Evolutionary conservation across 768 basidiomycete species (phyloP), one percentile per base, ranked within the genome.

Genomic region (Paxillus rubicundulus): DNA sequence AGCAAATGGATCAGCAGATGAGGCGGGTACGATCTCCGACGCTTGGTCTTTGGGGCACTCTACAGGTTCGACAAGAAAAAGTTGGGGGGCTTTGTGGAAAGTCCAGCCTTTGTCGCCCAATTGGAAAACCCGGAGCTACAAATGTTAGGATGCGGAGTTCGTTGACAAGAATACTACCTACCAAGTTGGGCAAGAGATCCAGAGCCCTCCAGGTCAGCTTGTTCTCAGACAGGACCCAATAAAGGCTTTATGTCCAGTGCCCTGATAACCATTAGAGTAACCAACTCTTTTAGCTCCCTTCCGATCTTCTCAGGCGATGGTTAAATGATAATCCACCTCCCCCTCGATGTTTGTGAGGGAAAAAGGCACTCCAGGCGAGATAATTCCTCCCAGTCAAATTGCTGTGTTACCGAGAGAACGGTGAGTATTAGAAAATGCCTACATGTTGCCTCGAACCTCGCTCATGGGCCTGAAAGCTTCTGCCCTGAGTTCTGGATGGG

Each of bases 1-100:
- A 53, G 61, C 41, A 60, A 56, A 63, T 64, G 54, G 56, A 33
- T 60, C 36, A 53, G 61, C 41, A 60, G 58, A 63, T 64, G 54
- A 54, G 54, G 64, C 56, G 59, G 64, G 53, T 50, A 51, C 61
- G 53, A 59, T 63, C 49, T 54, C 45, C 34, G 38, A 24, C 49
- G 28, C 59, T 54, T 63, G 48, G 20, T 55, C 57, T 57, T 45
- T 47, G 6, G 57, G 60, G 59, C 56, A 20, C 54, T 57, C 59
- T 52, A 54, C 56, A 43, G 48, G 18, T 43, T 56, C 45, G 17
- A 60, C 52, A 37, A 50, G 46, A 24, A 28, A 43, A 52, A 61
- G 59, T 61, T 61, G 47, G 49, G 61, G 59, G 53, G 53, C 21
- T 24, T 55, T 58, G 54, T 44, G 55, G 45, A 53, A 49, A 37